Evolutionary conservation across 805 yeast species (phyloP).

Genomic region (Teunomyces panamensis): DNA sequence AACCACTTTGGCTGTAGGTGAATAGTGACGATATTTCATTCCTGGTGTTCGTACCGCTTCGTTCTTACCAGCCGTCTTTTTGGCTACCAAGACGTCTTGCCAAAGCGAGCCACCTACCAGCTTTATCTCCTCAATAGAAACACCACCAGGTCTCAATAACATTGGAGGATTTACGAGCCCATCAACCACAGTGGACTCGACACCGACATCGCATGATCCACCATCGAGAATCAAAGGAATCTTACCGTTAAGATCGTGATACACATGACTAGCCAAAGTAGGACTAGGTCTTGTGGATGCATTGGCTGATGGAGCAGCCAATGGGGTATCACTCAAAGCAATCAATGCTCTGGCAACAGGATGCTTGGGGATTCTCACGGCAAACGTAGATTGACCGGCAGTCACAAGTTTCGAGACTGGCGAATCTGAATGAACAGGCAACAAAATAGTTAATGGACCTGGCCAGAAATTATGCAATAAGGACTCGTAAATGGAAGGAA

Average conservation of each 20-base stretch:
- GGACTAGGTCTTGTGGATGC: conserved; percentile 96
- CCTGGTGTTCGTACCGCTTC: conserved; percentile 93
- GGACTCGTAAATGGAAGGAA: conserved; percentile 68
- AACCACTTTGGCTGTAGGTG: conserved; percentile 83
- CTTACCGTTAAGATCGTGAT: conserved; percentile 69
- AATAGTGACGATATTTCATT: conserved; percentile 94
- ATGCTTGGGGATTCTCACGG: conserved; percentile 84
- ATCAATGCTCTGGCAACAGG: conserved; percentile 90
- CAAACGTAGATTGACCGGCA: conserved; percentile 85
- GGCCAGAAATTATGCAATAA: conserved; percentile 84
- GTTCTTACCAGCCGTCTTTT: conserved; percentile 55
- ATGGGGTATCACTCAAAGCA: conserved; percentile 76
- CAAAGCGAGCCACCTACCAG: conserved; percentile 65
- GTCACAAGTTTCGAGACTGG: conserved; percentile 76
- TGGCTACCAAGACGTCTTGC: conserved; percentile 62
- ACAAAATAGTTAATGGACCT: conserved; percentile 85
- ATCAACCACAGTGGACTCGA: conserved; percentile 92
- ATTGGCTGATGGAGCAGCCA: conserved; percentile 98
- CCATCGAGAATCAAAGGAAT: conserved; percentile 90
- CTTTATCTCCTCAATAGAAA: conserved; percentile 72
- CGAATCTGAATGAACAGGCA: conserved; percentile 52
- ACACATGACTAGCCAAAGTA: conserved; percentile 83
- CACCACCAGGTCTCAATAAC: conserved; percentile 92
- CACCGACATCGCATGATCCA: conserved; percentile 83
- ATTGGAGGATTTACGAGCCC: conserved; percentile 84